Evolutionary conservation across 495 filamentous ascomycete species (phyloP).

Genomic region (Penicillium arizonense): DNA sequence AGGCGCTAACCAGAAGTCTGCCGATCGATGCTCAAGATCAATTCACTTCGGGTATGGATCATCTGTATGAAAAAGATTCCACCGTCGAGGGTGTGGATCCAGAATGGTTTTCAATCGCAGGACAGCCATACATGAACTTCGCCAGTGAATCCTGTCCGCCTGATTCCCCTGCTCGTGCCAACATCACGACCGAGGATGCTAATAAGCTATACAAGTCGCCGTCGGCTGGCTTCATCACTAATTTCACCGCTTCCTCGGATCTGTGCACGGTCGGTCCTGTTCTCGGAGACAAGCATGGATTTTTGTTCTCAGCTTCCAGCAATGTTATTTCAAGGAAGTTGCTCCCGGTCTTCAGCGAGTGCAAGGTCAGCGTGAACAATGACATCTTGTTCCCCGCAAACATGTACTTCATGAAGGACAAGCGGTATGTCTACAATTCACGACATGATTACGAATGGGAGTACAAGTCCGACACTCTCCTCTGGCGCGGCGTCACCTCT

Average conservation of each 20-base stretch:
- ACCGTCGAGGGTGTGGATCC: constrained; percentile 17
- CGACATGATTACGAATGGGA: constrained; percentile 40
- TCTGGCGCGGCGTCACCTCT: constrained; percentile 53
- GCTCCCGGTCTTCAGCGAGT: constrained; percentile 72
- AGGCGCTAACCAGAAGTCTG: constrained; percentile 47
- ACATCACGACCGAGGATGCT: constrained; percentile 31
- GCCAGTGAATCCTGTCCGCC: constrained; percentile 61
- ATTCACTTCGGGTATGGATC: constrained; percentile 35
- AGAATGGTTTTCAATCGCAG: constrained; percentile 22
- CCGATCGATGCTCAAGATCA: constrained; percentile 26
- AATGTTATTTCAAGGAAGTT: constrained; percentile 42
- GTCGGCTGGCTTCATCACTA: constrained; percentile 59
- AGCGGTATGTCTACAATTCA: constrained; percentile 57
- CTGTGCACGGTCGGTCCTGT: constrained; percentile 58
- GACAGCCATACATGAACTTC: constrained; percentile 59
- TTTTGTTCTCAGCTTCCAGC: constrained; percentile 64
- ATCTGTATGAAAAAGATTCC: constrained; percentile 23
- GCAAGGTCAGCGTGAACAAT: constrained; percentile 75
- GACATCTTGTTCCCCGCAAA: constrained; percentile 75
- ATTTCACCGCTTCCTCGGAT: constrained; percentile 63
- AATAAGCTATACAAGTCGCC: constrained; percentile 31
- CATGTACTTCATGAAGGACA: constrained; percentile 71
- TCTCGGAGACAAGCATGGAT: constrained; percentile 62
- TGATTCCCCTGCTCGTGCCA: constrained; percentile 52
- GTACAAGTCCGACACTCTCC: constrained; percentile 36